Evolutionary conservation across 2,329 filamentous ascomycete genomes (phyloP).

Genomic region (Metarhizium anisopliae): DNA sequence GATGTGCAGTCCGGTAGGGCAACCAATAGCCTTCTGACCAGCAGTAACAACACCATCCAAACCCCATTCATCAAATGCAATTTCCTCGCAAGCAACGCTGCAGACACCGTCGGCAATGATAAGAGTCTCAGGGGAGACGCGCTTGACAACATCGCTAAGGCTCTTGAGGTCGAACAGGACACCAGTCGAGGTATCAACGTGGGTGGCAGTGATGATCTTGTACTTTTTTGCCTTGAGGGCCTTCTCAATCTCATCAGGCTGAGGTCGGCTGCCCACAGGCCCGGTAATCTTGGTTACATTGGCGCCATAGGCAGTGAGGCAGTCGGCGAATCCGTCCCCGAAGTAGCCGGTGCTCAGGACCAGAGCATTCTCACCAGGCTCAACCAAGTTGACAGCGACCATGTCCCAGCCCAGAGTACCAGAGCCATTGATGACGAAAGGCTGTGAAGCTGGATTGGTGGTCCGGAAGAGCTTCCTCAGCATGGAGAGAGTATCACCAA

Average conservation of each 20-base stretch:
- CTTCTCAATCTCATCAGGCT: slow-evolving; percentile 79
- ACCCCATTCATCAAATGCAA: slow-evolving; percentile 90
- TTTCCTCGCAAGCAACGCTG: slow-evolving; percentile 92
- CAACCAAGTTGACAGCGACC: slow-evolving; percentile 85
- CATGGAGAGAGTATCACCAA: slow-evolving; percentile 81
- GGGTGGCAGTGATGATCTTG: slow-evolving; percentile 90
- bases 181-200: slow-evolving; percentile 95
- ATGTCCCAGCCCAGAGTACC: slow-evolving; percentile 96
- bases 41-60: slow-evolving; percentile 90
- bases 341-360: slow-evolving; percentile 97
- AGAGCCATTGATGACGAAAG: slow-evolving; percentile 87
- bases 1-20: slow-evolving; percentile 88
- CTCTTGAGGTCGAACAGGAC: slow-evolving; percentile 86
- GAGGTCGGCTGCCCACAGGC: slow-evolving; percentile 77
- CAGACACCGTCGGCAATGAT: slow-evolving; percentile 94
- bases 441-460: slow-evolving; percentile 70
- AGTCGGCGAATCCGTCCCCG: slow-evolving; percentile 87
- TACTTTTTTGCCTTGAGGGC: slow-evolving; percentile 85
- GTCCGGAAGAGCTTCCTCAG: slow-evolving; percentile 93
- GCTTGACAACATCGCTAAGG: slow-evolving; percentile 72
- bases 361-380: slow-evolving; percentile 81
- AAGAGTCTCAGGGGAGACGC: slow-evolving; percentile 83
- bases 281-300: slow-evolving; percentile 85
- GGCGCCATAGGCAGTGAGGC: slow-evolving; percentile 82
- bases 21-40: slow-evolving; percentile 93